Evolutionary conservation across 192 early-diverging fungal genomes (phyloP).

Genomic region (Coemansia reversa): DNA sequence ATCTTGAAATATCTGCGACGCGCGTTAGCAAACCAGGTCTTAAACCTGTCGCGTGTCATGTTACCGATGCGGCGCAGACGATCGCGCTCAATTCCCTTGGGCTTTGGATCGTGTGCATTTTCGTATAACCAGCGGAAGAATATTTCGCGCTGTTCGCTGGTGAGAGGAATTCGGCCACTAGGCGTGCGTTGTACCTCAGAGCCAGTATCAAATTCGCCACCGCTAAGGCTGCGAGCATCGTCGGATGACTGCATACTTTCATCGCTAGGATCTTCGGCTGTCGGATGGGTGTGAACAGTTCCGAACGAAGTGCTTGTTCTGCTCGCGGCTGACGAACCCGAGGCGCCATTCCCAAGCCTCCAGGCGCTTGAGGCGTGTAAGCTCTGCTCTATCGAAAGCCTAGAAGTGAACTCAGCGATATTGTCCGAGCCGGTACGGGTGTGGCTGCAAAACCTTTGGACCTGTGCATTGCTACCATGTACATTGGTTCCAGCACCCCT

Average conservation of each 20-base stretch:
- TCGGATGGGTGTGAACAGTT: too few relatives aligned
- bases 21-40: slow-evolving; percentile 56
- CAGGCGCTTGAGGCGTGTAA: too few relatives aligned
- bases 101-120: slow-evolving; percentile 47
- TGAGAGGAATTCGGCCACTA: slow-evolving; percentile 32
- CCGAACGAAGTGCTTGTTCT: too few relatives aligned
- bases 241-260: slow-evolving; percentile 16
- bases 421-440: slow-evolving; percentile 9
- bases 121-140: slow-evolving; percentile 49
- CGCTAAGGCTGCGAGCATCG: slow-evolving; percentile 12
- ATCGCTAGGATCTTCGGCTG: neutral
- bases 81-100: slow-evolving; percentile 52
- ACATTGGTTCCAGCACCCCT: slow-evolving; percentile 6
- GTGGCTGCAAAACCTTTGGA: slow-evolving; percentile 19
- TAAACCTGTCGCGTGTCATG: slow-evolving; percentile 51
- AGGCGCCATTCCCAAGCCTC: too few relatives aligned
- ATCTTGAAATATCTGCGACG: slow-evolving; percentile 50
- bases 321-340: too few relatives aligned
- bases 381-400: too few relatives aligned
- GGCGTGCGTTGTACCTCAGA: slow-evolving; percentile 9
- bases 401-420: slow-evolving; percentile 3
- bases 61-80: slow-evolving; percentile 37
- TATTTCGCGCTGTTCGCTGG: slow-evolving; percentile 27
- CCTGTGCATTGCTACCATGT: slow-evolving; percentile 1
- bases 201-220: slow-evolving; percentile 11